Conservation (phyloP, 2,329 filamentous ascomycete species). For the Diplocarpon rosae region DNA sequence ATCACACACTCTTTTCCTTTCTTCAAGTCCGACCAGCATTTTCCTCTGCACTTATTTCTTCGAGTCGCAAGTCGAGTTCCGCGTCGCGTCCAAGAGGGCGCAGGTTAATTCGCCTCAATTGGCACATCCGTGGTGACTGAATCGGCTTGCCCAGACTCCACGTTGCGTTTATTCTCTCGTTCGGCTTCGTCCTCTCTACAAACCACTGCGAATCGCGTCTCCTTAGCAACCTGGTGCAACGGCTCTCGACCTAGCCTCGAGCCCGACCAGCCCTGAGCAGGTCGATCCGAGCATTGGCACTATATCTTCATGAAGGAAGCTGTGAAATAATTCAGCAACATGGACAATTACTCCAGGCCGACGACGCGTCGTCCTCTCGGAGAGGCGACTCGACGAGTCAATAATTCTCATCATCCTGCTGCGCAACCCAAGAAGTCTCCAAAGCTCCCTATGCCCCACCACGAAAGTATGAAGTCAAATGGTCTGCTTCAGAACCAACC, state of each 20-base stretch:
- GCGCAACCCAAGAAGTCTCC: constrained; percentile 1
- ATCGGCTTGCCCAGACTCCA: not conserved
- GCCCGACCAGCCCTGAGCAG: not conserved
- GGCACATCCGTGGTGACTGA: not conserved
- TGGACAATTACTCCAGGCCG: constrained; percentile 18
- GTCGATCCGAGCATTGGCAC: no score
- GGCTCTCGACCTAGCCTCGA: not conserved
- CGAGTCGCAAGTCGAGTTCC: no score
- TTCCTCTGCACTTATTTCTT: not conserved
- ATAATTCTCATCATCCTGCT: constrained; percentile 19
- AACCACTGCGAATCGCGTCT: constrained; percentile 1
- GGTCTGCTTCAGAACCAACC: constrained; percentile 1
- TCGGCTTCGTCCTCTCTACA: not conserved
- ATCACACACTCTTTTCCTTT: not conserved
- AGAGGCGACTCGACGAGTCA: constrained; percentile 26
- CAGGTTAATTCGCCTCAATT: not conserved
- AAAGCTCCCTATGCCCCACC: constrained; percentile 18
- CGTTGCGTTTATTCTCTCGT: not conserved
- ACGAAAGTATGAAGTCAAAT: constrained; percentile 16
- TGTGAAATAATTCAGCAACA: constrained; percentile 4
- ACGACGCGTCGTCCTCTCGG: constrained; percentile 26
- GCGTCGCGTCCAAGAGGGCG: not conserved
- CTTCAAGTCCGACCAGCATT: not conserved
- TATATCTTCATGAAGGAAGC: not conserved
- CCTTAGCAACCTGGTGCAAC: constrained; percentile 3